Conservation (phyloP, 495 filamentous ascomycete species). For the Lichina pygmaea region DNA sequence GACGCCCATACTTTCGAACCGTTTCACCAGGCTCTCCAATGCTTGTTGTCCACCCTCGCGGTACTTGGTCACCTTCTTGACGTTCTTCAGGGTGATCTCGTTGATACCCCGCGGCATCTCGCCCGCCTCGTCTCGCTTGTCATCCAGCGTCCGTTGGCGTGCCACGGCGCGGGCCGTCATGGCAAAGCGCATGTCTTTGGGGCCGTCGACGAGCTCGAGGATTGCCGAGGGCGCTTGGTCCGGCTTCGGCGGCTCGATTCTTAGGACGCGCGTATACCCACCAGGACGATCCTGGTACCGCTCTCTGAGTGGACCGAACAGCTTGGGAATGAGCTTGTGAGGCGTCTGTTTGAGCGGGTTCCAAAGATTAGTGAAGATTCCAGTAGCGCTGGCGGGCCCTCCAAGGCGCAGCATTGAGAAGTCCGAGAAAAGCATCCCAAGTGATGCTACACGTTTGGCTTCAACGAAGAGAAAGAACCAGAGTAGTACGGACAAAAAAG, state of each 20-base stretch:
- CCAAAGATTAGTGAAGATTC: no score
- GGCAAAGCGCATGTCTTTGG: constrained; percentile 81
- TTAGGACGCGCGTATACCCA: constrained; percentile 82
- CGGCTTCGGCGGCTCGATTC: constrained; percentile 43
- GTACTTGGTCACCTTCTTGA: constrained; percentile 63
- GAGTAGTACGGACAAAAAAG: constrained; percentile 42
- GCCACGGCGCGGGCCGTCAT: constrained; percentile 66
- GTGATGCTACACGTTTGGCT: background rate
- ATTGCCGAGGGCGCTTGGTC: constrained; percentile 76
- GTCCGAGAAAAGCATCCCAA: no score
- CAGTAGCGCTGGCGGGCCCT: no score
- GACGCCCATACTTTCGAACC: constrained; percentile 15
- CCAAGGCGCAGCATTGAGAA: no score
- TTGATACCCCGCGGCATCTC: constrained; percentile 19
- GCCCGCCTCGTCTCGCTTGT: constrained; percentile 11
- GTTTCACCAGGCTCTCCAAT: constrained; percentile 44
- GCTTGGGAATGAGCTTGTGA: constrained; percentile 45
- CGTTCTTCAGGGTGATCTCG: constrained; percentile 48
- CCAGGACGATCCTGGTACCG: constrained; percentile 63
- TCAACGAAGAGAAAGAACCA: background rate
- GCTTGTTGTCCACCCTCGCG: constrained; percentile 34
- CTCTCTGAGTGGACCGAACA: constrained; percentile 57
- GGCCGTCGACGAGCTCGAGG: constrained; percentile 89
- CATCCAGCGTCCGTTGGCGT: constrained; percentile 19
- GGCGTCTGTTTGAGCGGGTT: constrained; percentile 21